These are phyloP conservation scores for Wickerhamomyces sp. DNA, from an alignment of 1,139 yeast genomes.

Conservation along the genomic window DNA sequence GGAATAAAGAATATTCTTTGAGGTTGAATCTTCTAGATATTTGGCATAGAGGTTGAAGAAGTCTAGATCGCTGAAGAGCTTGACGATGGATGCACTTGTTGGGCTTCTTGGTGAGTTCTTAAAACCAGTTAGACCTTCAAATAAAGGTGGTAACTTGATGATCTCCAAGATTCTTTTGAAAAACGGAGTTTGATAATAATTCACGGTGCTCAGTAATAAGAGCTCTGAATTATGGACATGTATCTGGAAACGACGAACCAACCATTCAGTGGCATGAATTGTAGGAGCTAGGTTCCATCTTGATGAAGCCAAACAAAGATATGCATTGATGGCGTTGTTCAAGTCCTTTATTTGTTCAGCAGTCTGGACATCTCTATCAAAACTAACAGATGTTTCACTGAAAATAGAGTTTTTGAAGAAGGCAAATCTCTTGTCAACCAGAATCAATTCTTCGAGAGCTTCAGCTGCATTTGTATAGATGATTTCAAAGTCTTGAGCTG, in stretches of 20 bases:
- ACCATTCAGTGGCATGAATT: slow-evolving; percentile 87
- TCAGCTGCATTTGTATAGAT: slow-evolving; percentile 69
- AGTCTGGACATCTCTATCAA: slow-evolving; percentile 79
- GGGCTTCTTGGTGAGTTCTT: slow-evolving; percentile 64
- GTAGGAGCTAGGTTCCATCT: slow-evolving; percentile 69
- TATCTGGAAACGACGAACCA: slow-evolving; percentile 84
- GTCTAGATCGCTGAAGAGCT: slow-evolving; percentile 68
- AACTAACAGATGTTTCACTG: slow-evolving; percentile 68
- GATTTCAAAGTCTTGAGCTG: slow-evolving; percentile 86
- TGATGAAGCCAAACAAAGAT: slow-evolving; percentile 63
- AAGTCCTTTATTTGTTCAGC: slow-evolving; percentile 71
- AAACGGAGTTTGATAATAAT: slow-evolving; percentile 68
- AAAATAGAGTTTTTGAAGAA: slow-evolving; percentile 70
- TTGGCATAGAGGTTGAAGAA: slow-evolving; percentile 62
- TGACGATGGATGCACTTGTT: slow-evolving; percentile 62
- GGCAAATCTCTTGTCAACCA: slow-evolving; percentile 68
- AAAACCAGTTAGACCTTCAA: slow-evolving; percentile 64
- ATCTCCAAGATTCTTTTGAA: slow-evolving; percentile 73
- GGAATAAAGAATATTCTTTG: slow-evolving; percentile 56
- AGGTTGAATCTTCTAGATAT: slow-evolving; percentile 50
- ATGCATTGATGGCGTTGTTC: slow-evolving; percentile 69
- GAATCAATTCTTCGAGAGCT: slow-evolving; percentile 69
- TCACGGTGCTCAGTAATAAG: slow-evolving; percentile 64
- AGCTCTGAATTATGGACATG: slow-evolving; percentile 77
- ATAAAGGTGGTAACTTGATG: slow-evolving; percentile 68